Percentiles rank a stretch among this genome's conserved stretches.
Conservation (phyloP, 257 asterid species). For the Misopates orontium region DNA sequence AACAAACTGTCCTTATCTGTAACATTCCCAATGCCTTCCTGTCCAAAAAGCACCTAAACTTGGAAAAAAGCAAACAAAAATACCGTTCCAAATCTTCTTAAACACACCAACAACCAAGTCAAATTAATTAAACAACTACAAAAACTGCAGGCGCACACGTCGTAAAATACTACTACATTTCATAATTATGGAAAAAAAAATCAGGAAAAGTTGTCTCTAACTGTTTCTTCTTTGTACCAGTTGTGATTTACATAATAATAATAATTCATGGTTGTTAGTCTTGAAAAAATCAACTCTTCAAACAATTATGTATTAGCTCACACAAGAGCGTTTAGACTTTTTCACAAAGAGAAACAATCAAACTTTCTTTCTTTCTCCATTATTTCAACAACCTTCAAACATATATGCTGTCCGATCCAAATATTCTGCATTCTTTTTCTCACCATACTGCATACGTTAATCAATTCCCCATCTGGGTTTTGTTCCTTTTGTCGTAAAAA, state of each 20-base stretch:
- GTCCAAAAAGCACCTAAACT: neutral
- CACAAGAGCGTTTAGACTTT: neutral
- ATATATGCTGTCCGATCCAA: no score
- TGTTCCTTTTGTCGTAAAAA: no score
- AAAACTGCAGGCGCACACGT: neutral
- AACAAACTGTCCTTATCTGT: constrained; percentile 15
- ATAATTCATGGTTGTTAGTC: no score
- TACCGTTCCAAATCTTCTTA: neutral
- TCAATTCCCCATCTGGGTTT: no score
- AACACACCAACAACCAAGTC: neutral
- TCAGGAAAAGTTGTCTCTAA: neutral
- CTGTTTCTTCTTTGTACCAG: neutral
- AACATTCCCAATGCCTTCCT: neutral
- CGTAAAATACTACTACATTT: neutral
- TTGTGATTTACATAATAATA: neutral
- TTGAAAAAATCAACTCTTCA: neutral
- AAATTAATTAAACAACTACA: no score
- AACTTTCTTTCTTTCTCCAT: no score
- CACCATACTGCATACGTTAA: no score
- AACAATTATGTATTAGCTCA: no score
- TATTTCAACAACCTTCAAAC: no score
- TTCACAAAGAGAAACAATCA: neutral
- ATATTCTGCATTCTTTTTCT: no score
- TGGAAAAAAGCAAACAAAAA: no score
- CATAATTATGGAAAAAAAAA: neutral